Percentiles rank a stretch among this genome's conserved stretches.
These are phyloP conservation scores for Ensete glaucum DNA, from an alignment of 176 grass and related monocot genomes.

Conservation along the genomic window DNA sequence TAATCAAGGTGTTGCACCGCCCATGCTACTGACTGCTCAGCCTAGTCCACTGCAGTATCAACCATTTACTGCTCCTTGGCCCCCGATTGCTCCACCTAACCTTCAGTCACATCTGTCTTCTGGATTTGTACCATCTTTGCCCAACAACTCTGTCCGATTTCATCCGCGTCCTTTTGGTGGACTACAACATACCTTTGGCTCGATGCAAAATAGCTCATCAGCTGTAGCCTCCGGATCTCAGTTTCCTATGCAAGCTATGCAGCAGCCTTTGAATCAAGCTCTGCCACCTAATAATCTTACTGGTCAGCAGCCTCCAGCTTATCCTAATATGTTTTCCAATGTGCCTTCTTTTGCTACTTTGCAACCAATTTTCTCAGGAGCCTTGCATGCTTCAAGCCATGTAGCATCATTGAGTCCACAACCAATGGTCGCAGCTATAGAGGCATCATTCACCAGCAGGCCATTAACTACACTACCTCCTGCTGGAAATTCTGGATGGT, in stretches of 20 bases:
- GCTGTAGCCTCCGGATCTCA: constrained; percentile 28
- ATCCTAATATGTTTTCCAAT: background rate
- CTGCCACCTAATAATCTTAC: background rate
- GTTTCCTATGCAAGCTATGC: constrained; percentile 26
- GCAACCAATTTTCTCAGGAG: background rate
- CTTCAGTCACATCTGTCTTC: constrained; percentile 27
- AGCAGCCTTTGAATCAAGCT: constrained; percentile 25
- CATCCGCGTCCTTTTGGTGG: constrained; percentile 34
- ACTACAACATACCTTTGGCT: constrained; percentile 31
- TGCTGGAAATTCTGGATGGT: constrained; percentile 41
- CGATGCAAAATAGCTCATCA: constrained; percentile 32
- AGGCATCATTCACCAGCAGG: constrained; percentile 26
- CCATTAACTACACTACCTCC: constrained; percentile 43
- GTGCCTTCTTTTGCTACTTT: constrained; percentile 22
- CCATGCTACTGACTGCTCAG: constrained; percentile 27
- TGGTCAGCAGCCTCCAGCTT: constrained; percentile 5
- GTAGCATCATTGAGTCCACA: constrained; percentile 24
- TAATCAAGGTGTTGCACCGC: constrained; percentile 25
- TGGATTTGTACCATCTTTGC: constrained; percentile 15
- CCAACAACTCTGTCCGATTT: constrained; percentile 40
- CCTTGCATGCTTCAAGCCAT: background rate
- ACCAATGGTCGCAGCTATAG: constrained; percentile 3
- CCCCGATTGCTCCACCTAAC: constrained; percentile 26
- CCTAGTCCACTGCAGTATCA: constrained; percentile 49
- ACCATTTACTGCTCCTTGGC: constrained; percentile 43